Evolutionary conservation across 306 rosid species (phyloP), one percentile per base, ranked within the genome.

Genomic region (Benincasa hispida): DNA sequence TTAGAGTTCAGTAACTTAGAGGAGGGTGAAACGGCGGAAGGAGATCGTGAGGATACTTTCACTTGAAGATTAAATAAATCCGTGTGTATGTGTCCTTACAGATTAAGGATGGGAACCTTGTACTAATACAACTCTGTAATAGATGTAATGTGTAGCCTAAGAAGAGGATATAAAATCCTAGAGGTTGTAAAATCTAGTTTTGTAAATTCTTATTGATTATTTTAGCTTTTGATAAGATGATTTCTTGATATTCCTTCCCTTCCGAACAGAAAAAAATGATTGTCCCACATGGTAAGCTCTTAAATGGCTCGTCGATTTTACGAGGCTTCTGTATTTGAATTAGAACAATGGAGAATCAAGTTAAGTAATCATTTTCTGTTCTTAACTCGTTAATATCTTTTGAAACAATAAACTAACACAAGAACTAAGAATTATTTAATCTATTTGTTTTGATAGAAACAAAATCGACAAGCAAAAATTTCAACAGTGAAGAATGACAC

Each of bases 1-100:
- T 82, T 95, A 2, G 98, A 95, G 88, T 95, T 95, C 80, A 92
- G 97, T 86, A 90, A 90, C 66, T 80, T 95, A 87, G 99, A 95
- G 87, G 99, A 92, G 79, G 98, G 89, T 61, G 98, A 95, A 37
- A 86, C 81, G 2, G 90, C 91, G 0, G 96, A 83, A 86, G 99
- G 96, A 48, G 99, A 95, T 60, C 90, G 96, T 0, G 99, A 95
- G 72, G 99, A 95, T 75, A 88, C 93, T 1, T 91, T 88, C 81
- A 27, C 94, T 22, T 89, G 69, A 66, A 42, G 72, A 61, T 45
- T 24, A 69, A 45, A 45, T 12, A 45, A 42, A 22, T 18, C 22
- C 37, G 75, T 69, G 37, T 41, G 35, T 22, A 68, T 42, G 74
- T 24, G 74, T 41, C 21, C n/a, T 68, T 41, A 5, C 74, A 41